Conservation (phyloP, 352 stramenopile genomes). For the Pythium phragmiticola region DNA sequence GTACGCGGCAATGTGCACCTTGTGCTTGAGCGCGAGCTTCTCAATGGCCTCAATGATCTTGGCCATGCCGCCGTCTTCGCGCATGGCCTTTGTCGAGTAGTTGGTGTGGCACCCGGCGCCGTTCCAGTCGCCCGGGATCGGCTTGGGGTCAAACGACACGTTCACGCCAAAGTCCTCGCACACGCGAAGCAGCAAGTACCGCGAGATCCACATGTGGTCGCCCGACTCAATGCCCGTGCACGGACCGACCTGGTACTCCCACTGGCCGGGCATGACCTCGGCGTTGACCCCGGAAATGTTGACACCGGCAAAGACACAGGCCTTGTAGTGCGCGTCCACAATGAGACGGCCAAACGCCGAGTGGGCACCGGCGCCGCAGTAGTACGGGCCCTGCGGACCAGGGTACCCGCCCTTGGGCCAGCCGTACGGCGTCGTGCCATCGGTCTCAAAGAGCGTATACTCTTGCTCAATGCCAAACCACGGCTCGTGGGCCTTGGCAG, state of each 20-base stretch:
- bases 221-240: conserved; percentile 95
- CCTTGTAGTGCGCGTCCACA: conserved; percentile 94
- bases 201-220: conserved; percentile 96
- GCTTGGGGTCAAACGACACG: conserved; percentile 97
- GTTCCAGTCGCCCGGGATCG: conserved; percentile 98
- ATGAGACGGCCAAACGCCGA: conserved; percentile 95
- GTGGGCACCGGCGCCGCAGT: conserved; percentile 93
- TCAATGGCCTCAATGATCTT: conserved; percentile 97
- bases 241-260: conserved; percentile 97
- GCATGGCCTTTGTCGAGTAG: conserved; percentile 96
- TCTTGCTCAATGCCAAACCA: conserved; percentile 99
- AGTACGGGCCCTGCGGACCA: conserved; percentile 91
- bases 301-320: conserved; percentile 94
- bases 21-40: conserved; percentile 97
- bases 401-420: conserved; percentile 91
- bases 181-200: conserved; percentile 96
- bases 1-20: conserved; percentile 96
- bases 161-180: conserved; percentile 98
- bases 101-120: conserved; percentile 96
- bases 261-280: conserved; percentile 97
- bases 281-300: conserved; percentile 97
- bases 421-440: conserved; percentile 87
- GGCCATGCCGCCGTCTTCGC: conserved; percentile 91
- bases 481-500: conserved; percentile 47
- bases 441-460: conserved; percentile 93